Conservation (phyloP, 2,329 filamentous ascomycete genomes). For the Alternaria metachromatica region DNA sequence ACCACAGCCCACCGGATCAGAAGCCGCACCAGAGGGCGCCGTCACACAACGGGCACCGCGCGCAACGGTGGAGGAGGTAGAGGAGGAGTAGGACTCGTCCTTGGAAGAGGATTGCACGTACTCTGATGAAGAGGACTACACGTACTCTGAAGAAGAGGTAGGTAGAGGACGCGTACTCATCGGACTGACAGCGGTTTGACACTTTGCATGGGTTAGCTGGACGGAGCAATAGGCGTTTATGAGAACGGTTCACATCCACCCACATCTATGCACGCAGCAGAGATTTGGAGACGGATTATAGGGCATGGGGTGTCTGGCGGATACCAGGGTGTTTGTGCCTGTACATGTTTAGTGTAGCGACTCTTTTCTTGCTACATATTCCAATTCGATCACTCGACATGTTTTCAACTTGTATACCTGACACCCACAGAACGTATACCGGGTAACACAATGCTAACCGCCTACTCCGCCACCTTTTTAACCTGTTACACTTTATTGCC, state of each 20-base stretch:
- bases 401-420: background rate
- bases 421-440: background rate
- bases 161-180: background rate
- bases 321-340: background rate
- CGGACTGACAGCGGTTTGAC: background rate
- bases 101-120: background rate
- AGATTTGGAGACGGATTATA: background rate
- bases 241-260: background rate
- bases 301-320: background rate
- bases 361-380: background rate
- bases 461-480: background rate
- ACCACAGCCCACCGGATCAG: conserved; percentile 38
- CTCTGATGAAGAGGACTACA: background rate
- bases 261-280: background rate
- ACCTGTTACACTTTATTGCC: background rate
- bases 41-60: conserved; percentile 39
- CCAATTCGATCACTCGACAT: background rate
- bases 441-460: background rate
- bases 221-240: conserved; percentile 6
- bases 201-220: conserved; percentile 12
- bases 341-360: background rate
- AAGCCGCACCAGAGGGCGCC: conserved; percentile 26
- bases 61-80: conserved; percentile 48
- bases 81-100: conserved; percentile 34
- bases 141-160: background rate